Conservation (phyloP, 306 rosid species). For the Lathyrus aphaca region DNA sequence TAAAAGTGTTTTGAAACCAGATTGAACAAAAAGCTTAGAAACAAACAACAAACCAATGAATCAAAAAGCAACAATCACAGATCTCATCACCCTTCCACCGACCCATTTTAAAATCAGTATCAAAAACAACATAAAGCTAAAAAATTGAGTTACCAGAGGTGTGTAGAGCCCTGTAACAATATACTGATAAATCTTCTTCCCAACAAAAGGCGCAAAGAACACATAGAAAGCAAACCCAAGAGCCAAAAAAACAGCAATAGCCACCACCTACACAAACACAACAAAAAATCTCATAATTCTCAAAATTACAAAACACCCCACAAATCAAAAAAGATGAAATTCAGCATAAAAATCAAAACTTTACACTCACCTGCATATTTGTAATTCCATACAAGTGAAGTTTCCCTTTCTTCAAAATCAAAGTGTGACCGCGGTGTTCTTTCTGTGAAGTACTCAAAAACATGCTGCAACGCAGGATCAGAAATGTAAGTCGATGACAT, state of each 20-base stretch:
- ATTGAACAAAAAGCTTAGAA: conserved; percentile 31
- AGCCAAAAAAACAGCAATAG: too few relatives aligned
- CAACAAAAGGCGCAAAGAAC: too few relatives aligned
- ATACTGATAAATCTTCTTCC: too few relatives aligned
- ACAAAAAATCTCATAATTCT: not conserved
- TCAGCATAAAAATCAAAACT: conserved; percentile 31
- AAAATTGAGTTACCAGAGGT: conserved; percentile 72
- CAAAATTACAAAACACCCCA: conserved; percentile 20
- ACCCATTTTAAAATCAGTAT: conserved; percentile 23
- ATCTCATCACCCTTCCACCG: conserved; percentile 60
- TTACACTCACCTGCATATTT: conserved; percentile 72
- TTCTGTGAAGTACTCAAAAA: too few relatives aligned
- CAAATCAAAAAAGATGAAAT: conserved; percentile 13
- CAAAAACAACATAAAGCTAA: conserved; percentile 24
- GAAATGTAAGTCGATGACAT: conserved; percentile 36
- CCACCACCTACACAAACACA: conserved; percentile 27
- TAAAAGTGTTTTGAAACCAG: conserved; percentile 13
- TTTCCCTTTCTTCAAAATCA: too few relatives aligned
- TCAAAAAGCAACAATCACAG: conserved; percentile 53
- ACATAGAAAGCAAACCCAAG: too few relatives aligned
- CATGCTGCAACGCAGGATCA: conserved; percentile 63
- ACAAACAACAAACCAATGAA: conserved; percentile 35
- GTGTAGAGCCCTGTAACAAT: conserved; percentile 96
- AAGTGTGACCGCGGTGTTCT: too few relatives aligned
- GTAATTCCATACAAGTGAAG: too few relatives aligned